Evolutionary conservation across 2,329 filamentous ascomycete genomes (phyloP).

Genomic region (Eurotiales sp.): DNA sequence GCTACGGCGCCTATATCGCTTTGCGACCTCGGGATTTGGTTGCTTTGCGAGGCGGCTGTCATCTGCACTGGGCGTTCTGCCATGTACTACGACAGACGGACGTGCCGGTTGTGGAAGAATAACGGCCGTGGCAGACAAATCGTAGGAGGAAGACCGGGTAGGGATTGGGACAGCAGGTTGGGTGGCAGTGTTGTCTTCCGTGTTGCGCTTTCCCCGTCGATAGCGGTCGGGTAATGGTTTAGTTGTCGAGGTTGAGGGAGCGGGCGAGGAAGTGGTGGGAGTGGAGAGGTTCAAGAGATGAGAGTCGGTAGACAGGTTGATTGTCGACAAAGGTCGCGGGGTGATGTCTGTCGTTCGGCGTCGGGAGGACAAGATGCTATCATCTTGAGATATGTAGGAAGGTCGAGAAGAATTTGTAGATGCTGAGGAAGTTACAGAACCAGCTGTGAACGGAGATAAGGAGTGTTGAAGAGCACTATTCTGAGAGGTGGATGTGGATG

Average conservation of each 20-base stretch:
- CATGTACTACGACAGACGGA: conserved; percentile 46
- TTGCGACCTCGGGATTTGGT: conserved; percentile 63
- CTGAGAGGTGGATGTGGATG: conserved; percentile 47
- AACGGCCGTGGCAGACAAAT: conserved; percentile 37
- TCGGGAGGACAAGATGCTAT: conserved; percentile 42
- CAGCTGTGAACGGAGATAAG: conserved; percentile 48
- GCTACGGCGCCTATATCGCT: conserved; percentile 77
- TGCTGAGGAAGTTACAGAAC: conserved; percentile 53
- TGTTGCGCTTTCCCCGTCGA: conserved; percentile 58
- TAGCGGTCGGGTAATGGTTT: conserved; percentile 82
- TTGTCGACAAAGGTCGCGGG: conserved; percentile 44
- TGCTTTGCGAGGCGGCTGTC: conserved; percentile 55
- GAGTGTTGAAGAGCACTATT: conserved; percentile 38
- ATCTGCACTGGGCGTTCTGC: conserved; percentile 61
- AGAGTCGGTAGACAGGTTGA: conserved; percentile 49
- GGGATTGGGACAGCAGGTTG: conserved; percentile 15
- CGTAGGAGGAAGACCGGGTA: conserved; percentile 28
- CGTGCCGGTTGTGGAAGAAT: conserved; percentile 28
- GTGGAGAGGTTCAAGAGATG: conserved; percentile 48
- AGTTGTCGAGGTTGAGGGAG: conserved; percentile 43
- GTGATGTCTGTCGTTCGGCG: conserved; percentile 33
- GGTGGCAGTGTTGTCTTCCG: conserved; percentile 41
- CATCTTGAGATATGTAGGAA: conserved; percentile 47
- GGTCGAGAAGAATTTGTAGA: conserved; percentile 44
- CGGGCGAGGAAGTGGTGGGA: conserved; percentile 2